Evolutionary conservation across 805 yeast genomes (phyloP), one percentile per base, ranked within the genome.

Genomic region (Grigorovia jiainica): DNA sequence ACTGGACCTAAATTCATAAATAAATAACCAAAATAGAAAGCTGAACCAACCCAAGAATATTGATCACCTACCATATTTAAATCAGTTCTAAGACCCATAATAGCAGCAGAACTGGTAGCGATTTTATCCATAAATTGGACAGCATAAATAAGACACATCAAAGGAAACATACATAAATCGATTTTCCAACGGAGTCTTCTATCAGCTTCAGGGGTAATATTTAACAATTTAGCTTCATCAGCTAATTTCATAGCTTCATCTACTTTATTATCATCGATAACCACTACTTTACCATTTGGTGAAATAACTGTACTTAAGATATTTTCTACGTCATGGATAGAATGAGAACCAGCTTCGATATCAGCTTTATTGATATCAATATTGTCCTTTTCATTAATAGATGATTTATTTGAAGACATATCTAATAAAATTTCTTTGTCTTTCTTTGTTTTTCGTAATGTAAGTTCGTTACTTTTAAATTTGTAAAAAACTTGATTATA

Each of bases 11-110:
- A 60, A 49, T 76, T 79, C 52, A 76, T 79, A 7, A 63, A 65
- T 38, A 82, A 57, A 54, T 79, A 82, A 3, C 87, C 89, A 32
- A 82, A 55, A 52, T 78, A 78, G 49, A 78, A 79, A 7, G 76
- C 70, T 1, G 80, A 68, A n/a, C 80, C 75, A 13, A 71, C 60
- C 79, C 82, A 74, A 38, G 75, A 57, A 51, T 74, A 71, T 53
- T 67, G 58, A 27, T 52, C 44, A 29, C 67, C 66, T 43, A 53
- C 46, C 75, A 75, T 74, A 44, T 62, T 60, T 48, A 68, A 57
- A 44, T 67, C 79, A 7, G 51, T 55, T 47, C 64, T 59, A 38
- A 72, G 59, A 36, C 77, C 81, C 70, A 71, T 65, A 31, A 77
- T 69, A 5, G 79, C 68, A 1, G 79, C 76, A 36, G 68, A 71